Base-by-base conservation (phyloP, 2,329 filamentous ascomycete genomes). In the Moelleriella libera region DNA sequence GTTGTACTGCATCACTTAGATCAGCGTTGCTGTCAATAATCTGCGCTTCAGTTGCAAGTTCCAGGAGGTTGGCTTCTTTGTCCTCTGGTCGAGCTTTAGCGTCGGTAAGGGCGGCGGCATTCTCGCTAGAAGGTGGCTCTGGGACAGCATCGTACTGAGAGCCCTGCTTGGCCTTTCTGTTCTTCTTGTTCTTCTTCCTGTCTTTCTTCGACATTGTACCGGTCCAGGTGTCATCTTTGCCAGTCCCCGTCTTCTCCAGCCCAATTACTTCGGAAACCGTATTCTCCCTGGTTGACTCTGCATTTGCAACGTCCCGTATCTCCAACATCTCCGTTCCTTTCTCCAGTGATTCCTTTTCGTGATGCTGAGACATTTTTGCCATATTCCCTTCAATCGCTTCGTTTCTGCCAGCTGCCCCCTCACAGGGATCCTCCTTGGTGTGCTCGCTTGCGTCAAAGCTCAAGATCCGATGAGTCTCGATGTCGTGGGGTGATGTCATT, bases 171-270 rank as follows among this genome's bases (percentile, higher is more conserved):
- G 43, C 21, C 28, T 46, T 50, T 48, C 44, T 51, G 37, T 60
- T 60, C 41, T 55, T 55, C 48, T 61, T 21, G 40, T 12, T 37
- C 32, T 37, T 60, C 49, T 61, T 60, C 51, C 57, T 60, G 43
- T 60, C 57, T 48, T 60, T 56, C 47, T 54, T 55, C 32, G 53
- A 54, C 44, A 51, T 50, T 42, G 55, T 46, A 34, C 40, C 40
- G 28, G 43, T 47, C 47, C 42, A 47, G 31, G 39, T 44, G 40
- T 46, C 39, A 52, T 51, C 31, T 7, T n/a, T 42, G 45, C 30
- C 28, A 51, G 49, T 10, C 45, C 4, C 42, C 47, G 52, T 48
- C 43, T 53, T 47, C n/a, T 46, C 34, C 12, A 12, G 8, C 34
- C 12, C 34, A 37, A 12, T 12, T 12, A 12, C 34, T 12, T 9